Conservation (phyloP, 306 rosid species). For the Trifolium dubium region DNA sequence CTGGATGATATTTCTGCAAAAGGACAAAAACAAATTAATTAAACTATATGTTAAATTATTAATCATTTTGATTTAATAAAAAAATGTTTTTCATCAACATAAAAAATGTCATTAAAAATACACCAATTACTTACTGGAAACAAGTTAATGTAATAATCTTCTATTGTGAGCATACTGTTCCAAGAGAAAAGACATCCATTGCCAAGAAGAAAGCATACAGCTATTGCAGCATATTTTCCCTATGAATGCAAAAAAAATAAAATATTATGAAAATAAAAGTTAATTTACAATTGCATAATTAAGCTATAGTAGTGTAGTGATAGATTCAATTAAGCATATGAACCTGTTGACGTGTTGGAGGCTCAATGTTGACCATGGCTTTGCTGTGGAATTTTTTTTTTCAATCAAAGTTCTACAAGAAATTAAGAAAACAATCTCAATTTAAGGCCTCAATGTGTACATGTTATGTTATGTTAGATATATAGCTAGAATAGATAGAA, state of each 20-base stretch:
- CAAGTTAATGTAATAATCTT: constrained; percentile 68
- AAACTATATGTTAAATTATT: not conserved
- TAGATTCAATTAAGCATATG: constrained; percentile 14
- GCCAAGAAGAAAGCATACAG: constrained; percentile 86
- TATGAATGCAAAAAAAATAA: constrained; percentile 9
- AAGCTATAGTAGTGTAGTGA: not conserved
- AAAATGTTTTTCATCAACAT: not conserved
- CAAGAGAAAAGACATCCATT: constrained; percentile 89
- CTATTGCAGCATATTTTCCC: constrained; percentile 72
- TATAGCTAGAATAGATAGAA: too few species aligned
- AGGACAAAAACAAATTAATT: constrained; percentile 11
- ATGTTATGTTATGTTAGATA: too few species aligned
- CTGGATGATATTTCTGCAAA: constrained; percentile 74
- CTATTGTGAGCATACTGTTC: constrained; percentile 91
- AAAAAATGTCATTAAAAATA: not conserved
- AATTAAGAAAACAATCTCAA: not conserved
- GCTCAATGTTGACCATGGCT: constrained; percentile 42
- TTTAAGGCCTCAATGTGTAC: not conserved
- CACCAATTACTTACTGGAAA: constrained; percentile 64
- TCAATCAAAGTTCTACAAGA: constrained; percentile 42
- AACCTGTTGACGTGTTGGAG: constrained; percentile 63
- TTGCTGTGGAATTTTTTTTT: constrained; percentile 41
- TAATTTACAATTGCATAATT: not conserved
- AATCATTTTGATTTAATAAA: not conserved
- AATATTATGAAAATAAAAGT: constrained; percentile 12